A percentile compares a stretch with the other conserved stretches of the same genome.
These are phyloP conservation scores for Saposhnikovia divaricata DNA, from an alignment of 129 eudicot species.

Conservation along the genomic window DNA sequence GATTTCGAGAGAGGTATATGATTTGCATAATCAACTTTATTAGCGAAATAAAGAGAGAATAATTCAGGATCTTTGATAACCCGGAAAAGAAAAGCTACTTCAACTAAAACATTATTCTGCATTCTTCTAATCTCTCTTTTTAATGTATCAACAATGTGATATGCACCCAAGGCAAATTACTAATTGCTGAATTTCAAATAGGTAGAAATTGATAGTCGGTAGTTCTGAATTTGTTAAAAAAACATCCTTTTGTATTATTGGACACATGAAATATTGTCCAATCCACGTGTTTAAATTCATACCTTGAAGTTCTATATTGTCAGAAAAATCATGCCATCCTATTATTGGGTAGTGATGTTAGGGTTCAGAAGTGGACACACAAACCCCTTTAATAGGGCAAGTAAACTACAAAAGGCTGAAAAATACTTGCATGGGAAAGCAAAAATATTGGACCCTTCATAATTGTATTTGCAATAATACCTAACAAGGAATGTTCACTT, in stretches of 20 bases:
- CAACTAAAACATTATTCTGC: too few relatives aligned
- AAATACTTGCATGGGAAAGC: not conserved
- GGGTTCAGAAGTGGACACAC: not conserved
- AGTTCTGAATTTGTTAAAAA: not conserved
- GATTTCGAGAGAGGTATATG: not conserved
- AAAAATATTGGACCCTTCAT: not conserved
- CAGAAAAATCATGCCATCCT: not conserved
- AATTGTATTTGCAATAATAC: not conserved
- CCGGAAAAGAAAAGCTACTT: too few relatives aligned
- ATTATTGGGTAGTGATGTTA: not conserved
- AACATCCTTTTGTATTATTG: not conserved
- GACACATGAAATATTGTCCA: not conserved
- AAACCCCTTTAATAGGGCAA: not conserved
- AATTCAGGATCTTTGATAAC: not conserved
- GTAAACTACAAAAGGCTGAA: not conserved
- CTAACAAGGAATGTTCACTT: not conserved
- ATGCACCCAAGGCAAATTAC: not conserved
- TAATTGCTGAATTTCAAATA: not conserved
- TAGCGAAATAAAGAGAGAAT: too few relatives aligned
- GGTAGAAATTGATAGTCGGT: not conserved
- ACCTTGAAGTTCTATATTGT: not conserved
- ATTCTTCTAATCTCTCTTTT: too few relatives aligned
- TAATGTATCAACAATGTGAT: too few relatives aligned
- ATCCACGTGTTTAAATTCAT: not conserved
- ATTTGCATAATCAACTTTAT: not conserved